Percentiles rank a stretch among this genome's conserved stretches.
phyloP scores from a whole-genome alignment of 768 basidiomycete species.

The Tubosaeta sp. region DNA sequence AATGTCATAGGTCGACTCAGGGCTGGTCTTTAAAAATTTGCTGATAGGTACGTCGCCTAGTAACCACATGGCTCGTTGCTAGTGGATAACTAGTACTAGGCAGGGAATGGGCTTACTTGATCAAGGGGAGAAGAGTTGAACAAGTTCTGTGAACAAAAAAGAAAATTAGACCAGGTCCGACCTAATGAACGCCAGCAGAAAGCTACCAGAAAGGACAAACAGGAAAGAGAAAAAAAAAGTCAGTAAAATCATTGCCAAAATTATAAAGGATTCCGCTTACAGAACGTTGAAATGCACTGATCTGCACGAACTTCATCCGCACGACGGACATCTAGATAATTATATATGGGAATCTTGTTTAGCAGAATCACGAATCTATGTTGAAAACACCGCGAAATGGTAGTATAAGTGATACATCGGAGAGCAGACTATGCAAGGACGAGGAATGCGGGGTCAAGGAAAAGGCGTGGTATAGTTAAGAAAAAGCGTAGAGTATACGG shows the following conservation, averaged over 20 bases:
- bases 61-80: neutral
- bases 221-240: constrained; percentile 3
- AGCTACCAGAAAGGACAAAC: constrained; percentile 6
- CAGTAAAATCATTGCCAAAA: constrained; percentile 10
- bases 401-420: constrained; percentile 28
- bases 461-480: constrained; percentile 27
- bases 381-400: constrained; percentile 15
- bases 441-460: constrained; percentile 12
- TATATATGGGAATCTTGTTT: constrained; percentile 15
- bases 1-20: neutral
- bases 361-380: constrained; percentile 26
- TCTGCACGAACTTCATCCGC: constrained; percentile 12
- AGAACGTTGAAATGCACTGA: constrained; percentile 7
- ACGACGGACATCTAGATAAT: constrained; percentile 26
- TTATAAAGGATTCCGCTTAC: constrained; percentile 21
- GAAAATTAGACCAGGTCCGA: too few relatives aligned
- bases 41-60: constrained; percentile 6
- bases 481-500: constrained; percentile 24
- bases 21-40: neutral
- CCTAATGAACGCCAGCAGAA: neutral
- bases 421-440: constrained; percentile 29
- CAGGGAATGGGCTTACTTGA: neutral
- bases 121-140: neutral
- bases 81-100: neutral
- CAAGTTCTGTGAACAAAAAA: neutral